A percentile compares a stretch with the other conserved stretches of the same genome.
phyloP scores from a whole-genome alignment of 2,329 filamentous ascomycete species.

The Chrysoporthe puriensis region DNA sequence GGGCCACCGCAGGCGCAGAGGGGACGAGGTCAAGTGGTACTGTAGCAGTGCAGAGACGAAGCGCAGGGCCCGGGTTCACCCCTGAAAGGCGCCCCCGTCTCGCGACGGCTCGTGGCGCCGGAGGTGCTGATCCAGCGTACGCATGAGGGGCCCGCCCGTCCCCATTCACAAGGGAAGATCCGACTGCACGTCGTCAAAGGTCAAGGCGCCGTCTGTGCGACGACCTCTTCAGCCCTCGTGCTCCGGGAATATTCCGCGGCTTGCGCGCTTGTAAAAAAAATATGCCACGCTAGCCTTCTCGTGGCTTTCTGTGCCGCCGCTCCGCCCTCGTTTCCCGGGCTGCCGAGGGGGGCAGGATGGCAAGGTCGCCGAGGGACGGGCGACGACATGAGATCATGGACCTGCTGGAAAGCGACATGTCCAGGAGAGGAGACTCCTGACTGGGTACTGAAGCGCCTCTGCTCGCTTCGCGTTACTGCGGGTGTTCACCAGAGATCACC shows the following conservation, averaged over 20 bases:
- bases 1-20: not conserved
- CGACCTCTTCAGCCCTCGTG: not conserved
- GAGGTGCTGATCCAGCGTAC: conserved; percentile 9
- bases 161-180: conserved; percentile 6
- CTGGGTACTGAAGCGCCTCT: conserved; percentile 12
- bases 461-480: conserved; percentile 3
- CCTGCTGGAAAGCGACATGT: not conserved
- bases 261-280: conserved; percentile 18
- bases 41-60: conserved; percentile 5
- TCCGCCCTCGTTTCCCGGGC: not conserved
- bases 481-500: conserved; percentile 10
- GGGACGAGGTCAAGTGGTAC: not conserved
- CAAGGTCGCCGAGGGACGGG: no score
- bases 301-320: not conserved
- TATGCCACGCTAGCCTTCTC: not conserved
- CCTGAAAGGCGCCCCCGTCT: not conserved
- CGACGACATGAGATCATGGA: not conserved
- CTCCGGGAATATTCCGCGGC: conserved; percentile 12
- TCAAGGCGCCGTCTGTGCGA: not conserved
- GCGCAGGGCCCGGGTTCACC: conserved; percentile 13
- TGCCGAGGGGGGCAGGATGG: not conserved
- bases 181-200: conserved; percentile 3
- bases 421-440: conserved; percentile 7
- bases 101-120: conserved; percentile 16
- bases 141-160: not conserved